Base-by-base conservation (phyloP, 2,329 filamentous ascomycete genomes). In the Samsoniella hepiali region DNA sequence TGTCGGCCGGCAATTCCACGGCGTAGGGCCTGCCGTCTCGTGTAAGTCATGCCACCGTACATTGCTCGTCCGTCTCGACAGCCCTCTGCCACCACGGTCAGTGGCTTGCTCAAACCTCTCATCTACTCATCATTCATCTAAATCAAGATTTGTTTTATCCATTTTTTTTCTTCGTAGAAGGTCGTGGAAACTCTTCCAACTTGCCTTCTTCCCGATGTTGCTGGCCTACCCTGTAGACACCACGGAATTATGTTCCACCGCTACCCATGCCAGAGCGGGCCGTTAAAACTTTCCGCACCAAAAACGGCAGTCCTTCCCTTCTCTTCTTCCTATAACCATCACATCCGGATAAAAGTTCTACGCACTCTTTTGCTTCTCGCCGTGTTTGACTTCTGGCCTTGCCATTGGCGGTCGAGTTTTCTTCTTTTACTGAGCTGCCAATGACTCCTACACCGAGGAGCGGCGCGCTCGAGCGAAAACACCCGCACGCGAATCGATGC, bases 171-270 rank as follows among this genome's bases (percentile, higher is more conserved):
- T 15, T 27, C 17, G 17, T 45, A 22, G 17, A 45, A 45, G 17
- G 15, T 22, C 17, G 8, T 45, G 13, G 42, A 45, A 45, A 9
- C n/a, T 8, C 15, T 22, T 17, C 42, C 42, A 27, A 17, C n/a
- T 5, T 45, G 42, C 3, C 42, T 17, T 45, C 5, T 9, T 22
- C 42, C 2, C 5, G 8, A 27, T 22, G 22, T 29, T 22, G 22
- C n/a, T 8, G 13, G 6, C 31, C 31, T 58, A 58, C 56, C 42
- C 42, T n/a, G 56, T 29, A 58, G 31, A 8, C 9, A 9, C 2
- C 22, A 27, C 58, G 58, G 58, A 61, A 54, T 53, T 61, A 54
- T n/a, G 49, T 61, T 61, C 27, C 10, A 36, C 58, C 58, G 58
- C 38, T 1, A 13, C 5, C 27, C 58, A n/a, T 34, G 31, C 15